phyloP scores from a whole-genome alignment of 148 eudicot species.

The Fallopia convolvulus region DNA sequence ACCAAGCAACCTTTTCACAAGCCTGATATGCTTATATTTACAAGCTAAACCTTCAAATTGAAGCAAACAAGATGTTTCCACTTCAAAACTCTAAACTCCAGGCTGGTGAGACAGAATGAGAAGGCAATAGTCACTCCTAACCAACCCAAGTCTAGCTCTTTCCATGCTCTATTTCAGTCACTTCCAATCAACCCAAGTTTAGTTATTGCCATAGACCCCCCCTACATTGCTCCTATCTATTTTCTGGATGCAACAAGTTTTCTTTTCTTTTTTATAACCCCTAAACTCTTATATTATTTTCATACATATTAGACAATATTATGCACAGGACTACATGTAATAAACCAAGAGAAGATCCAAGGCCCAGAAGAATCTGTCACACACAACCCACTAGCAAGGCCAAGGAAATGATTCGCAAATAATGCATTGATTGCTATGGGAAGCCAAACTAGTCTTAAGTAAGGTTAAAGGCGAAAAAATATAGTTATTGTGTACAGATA shows the following conservation, averaged over 20 bases:
- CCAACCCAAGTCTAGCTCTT: too few species aligned
- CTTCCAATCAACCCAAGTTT: too few species aligned
- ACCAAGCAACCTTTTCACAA: not conserved
- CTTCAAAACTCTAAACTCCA: too few species aligned
- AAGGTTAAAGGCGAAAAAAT: not conserved
- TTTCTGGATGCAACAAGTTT: too few species aligned
- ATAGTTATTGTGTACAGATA: not conserved
- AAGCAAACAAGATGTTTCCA: not conserved
- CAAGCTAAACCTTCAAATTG: not conserved
- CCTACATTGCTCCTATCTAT: too few species aligned
- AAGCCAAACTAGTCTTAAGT: not conserved
- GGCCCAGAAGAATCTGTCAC: not conserved
- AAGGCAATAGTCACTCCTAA: too few species aligned
- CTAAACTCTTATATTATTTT: not conserved
- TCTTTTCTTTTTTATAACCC: too few species aligned
- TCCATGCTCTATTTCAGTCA: too few species aligned
- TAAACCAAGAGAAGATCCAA: not conserved
- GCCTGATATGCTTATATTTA: not conserved
- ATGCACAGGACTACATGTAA: not conserved
- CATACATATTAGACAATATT: not conserved
- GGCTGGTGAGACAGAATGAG: not conserved
- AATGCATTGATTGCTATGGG: not conserved
- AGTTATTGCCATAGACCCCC: too few species aligned
- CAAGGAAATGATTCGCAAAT: not conserved
- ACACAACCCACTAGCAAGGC: not conserved